phyloP scores from a whole-genome alignment of 768 basidiomycete genomes.

The Tylopilus sp. region DNA sequence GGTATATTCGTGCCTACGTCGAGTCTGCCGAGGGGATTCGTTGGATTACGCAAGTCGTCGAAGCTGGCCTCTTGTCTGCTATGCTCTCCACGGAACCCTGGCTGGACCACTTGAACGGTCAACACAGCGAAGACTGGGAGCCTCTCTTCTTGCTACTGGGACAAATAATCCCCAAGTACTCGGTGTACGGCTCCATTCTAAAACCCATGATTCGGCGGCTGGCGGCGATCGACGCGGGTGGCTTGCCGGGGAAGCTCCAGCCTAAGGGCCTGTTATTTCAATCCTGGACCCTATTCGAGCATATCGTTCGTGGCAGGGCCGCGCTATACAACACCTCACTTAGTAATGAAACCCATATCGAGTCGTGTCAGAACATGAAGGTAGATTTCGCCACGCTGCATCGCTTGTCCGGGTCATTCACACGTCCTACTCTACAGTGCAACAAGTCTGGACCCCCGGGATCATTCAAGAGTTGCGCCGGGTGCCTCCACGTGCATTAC shows the following conservation, averaged over 20 bases:
- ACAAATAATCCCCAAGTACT: constrained; percentile 26
- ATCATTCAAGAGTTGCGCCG: constrained; percentile 26
- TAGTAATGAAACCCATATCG: constrained; percentile 12
- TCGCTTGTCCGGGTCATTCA: background rate
- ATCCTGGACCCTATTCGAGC: constrained; percentile 23
- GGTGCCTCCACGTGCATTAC: constrained; percentile 30
- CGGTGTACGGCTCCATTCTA: constrained; percentile 23
- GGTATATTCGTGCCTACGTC: constrained; percentile 28
- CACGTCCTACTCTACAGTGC: constrained; percentile 13
- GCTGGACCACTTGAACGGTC: constrained; percentile 18
- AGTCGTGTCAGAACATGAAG: constrained; percentile 26
- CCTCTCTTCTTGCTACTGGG: constrained; percentile 22
- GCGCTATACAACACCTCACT: constrained; percentile 6
- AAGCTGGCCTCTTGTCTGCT: constrained; percentile 23
- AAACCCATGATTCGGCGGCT: constrained; percentile 15
- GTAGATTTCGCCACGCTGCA: constrained; percentile 7
- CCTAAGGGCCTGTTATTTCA: constrained; percentile 13
- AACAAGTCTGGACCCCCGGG: constrained; percentile 23
- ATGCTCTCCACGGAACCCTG: constrained; percentile 27
- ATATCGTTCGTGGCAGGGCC: constrained; percentile 14
- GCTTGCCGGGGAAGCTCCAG: constrained; percentile 14
- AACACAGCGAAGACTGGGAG: constrained; percentile 28
- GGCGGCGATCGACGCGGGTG: constrained; percentile 11
- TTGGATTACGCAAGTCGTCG: constrained; percentile 25
- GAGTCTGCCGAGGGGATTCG: constrained; percentile 25